These are phyloP conservation scores for Cercis canadensis DNA, from an alignment of 306 rosid genomes.

Conservation along the genomic window DNA sequence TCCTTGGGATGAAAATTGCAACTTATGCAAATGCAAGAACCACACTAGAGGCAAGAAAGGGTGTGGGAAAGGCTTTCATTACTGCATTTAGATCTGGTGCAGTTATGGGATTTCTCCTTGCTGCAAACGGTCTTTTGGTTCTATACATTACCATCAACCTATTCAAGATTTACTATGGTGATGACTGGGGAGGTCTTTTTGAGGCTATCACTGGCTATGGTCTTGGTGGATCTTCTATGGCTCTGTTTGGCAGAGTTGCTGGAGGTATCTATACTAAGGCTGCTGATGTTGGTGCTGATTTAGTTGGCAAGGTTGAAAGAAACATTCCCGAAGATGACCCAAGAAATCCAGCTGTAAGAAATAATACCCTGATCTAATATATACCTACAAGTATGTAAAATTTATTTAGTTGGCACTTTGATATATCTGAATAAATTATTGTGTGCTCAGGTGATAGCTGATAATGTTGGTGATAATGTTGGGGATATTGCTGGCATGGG, in stretches of 20 bases:
- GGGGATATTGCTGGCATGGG: conserved; percentile 99
- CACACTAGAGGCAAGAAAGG: conserved; percentile 89
- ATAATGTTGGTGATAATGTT: conserved; percentile 96
- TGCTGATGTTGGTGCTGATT: conserved; percentile 99
- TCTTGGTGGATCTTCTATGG: conserved; percentile 99
- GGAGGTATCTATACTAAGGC: conserved; percentile 99
- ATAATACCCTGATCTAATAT: not conserved
- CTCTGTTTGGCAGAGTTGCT: conserved; percentile 96
- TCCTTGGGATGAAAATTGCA: conserved; percentile 98
- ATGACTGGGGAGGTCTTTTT: conserved; percentile 94
- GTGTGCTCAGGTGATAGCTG: conserved; percentile 85
- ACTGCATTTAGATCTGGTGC: conserved; percentile 95
- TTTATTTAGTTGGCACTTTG: not conserved
- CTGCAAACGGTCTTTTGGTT: conserved; percentile 94
- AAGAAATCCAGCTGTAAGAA: conserved; percentile 96
- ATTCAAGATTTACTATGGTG: conserved; percentile 90
- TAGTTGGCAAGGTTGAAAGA: conserved; percentile 93
- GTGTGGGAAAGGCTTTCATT: conserved; percentile 96
- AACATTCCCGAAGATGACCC: conserved; percentile 98
- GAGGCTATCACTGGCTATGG: conserved; percentile 99
- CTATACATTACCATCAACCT: conserved; percentile 76
- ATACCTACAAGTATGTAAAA: not conserved
- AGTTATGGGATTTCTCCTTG: conserved; percentile 95
- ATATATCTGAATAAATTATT: not conserved
- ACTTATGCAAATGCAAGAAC: conserved; percentile 97